Evolutionary conservation across 129 eudicot genomes (phyloP).

Genomic region (Centrapalus pauciflorus): DNA sequence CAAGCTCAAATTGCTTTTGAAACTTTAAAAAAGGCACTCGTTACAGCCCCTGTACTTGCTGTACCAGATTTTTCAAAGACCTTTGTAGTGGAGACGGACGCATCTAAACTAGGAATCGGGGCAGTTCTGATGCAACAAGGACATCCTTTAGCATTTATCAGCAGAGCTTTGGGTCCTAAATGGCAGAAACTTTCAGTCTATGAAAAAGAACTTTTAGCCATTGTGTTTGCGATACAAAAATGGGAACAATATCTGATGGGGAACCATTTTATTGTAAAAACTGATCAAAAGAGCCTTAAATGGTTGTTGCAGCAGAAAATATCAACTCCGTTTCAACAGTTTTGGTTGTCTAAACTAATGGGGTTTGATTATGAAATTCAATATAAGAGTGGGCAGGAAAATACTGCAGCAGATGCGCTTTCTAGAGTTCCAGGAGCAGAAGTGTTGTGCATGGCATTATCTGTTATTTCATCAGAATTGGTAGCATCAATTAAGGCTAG

Average conservation of each 20-base stretch:
- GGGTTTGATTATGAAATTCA: background rate
- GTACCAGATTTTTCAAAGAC: background rate
- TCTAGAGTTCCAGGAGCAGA: too few species aligned
- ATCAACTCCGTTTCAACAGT: too few species aligned
- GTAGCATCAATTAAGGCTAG: background rate
- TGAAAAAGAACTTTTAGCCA: too few species aligned
- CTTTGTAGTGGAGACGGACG: constrained; percentile 1
- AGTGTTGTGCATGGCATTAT: too few species aligned
- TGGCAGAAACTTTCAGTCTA: background rate
- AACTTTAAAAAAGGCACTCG: background rate
- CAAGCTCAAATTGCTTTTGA: too few species aligned
- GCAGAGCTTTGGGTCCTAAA: background rate
- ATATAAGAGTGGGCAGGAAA: background rate
- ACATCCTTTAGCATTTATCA: background rate
- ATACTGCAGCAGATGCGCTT: background rate
- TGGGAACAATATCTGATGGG: too few species aligned
- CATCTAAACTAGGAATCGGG: background rate
- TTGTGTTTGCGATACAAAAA: too few species aligned
- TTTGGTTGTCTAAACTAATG: too few species aligned
- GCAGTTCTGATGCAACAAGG: constrained; percentile 4
- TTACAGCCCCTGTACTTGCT: background rate
- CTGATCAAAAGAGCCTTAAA: too few species aligned
- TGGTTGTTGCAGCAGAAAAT: too few species aligned
- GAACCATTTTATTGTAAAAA: too few species aligned
- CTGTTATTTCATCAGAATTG: too few species aligned